Base-by-base conservation (phyloP, 306 rosid genomes). In the Dicorynia guianensis region DNA sequence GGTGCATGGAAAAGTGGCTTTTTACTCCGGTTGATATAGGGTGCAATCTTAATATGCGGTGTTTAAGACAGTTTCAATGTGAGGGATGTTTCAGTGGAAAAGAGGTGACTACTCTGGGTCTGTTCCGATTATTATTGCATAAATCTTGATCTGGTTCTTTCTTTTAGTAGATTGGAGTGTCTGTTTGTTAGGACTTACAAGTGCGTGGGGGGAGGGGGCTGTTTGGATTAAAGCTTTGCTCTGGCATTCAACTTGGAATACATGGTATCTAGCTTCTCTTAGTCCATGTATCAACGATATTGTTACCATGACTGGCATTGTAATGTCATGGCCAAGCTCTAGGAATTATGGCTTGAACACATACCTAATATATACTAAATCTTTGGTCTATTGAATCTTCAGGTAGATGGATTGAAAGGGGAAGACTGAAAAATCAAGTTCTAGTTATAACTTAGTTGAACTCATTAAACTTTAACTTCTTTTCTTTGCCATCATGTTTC, bases 281-380 rank as follows among this genome's bases (percentile, higher is more conserved):
- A 35, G 48, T 46, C 10, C 9, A 46, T 46, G 4, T 14, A 8
- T 49, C 15, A 50, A 2, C 34, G 14, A 48, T 47, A n/a, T 14
- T 60, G 20, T 36, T 48, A 48, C 38, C 58, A 15, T 20, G n/a
- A 34, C 8, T 18, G 20, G 33, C 36, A 56, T n/a, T 17, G 52
- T 65, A 18, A 54, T 54, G 35, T 63, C 17, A 15, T 43, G 36
- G 46, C 61, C 44, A 44, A 39, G 14, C 15, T 63, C 44, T 39
- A 35, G 79, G 63, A 44, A 67, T 30, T 56, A 47, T 55, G 46
- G 30, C 33, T 33, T 65, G 19, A n/a, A 62, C 12, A n/a, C 34
- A 17, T 36, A 15, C 33, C 33, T n/a, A 57, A 39, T 57, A 46
- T 63, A n/a, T 60, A 30, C 33, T 72, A 36, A 56, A 60, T 73